Conservation (phyloP, 2,329 filamentous ascomycete species). For the Sclerotinia subarctica region DNA sequence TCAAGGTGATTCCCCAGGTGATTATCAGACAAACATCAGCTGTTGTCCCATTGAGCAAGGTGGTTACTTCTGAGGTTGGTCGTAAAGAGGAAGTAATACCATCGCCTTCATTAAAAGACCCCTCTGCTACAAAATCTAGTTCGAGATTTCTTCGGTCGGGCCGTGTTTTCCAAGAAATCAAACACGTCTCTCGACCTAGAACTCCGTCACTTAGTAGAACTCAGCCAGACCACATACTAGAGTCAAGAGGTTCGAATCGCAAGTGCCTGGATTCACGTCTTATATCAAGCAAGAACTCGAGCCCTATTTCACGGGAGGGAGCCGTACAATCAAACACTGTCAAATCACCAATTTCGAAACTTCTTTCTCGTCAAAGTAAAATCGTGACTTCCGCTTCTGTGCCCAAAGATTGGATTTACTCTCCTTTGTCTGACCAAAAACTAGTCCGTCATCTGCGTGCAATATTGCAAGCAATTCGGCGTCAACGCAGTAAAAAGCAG, state of each 20-base stretch:
- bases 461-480: background rate
- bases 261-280: background rate
- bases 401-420: background rate
- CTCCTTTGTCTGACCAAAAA: background rate
- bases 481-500: background rate
- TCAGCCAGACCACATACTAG: background rate
- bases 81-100: background rate
- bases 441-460: background rate
- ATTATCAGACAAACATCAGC: background rate
- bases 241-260: background rate
- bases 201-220: background rate
- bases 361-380: background rate
- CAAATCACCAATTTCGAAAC: constrained; percentile 1
- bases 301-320: background rate
- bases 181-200: background rate
- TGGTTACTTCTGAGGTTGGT: background rate
- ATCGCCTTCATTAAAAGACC: background rate
- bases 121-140: background rate
- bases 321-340: background rate
- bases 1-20: background rate
- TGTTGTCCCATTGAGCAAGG: background rate
- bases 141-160: background rate
- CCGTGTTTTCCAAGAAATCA: background rate
- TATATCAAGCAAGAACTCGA: background rate
- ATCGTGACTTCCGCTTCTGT: background rate